These are phyloP conservation scores for Penicillium fuscoglaucum DNA, from an alignment of 2,329 filamentous ascomycete species.

Conservation along the genomic window DNA sequence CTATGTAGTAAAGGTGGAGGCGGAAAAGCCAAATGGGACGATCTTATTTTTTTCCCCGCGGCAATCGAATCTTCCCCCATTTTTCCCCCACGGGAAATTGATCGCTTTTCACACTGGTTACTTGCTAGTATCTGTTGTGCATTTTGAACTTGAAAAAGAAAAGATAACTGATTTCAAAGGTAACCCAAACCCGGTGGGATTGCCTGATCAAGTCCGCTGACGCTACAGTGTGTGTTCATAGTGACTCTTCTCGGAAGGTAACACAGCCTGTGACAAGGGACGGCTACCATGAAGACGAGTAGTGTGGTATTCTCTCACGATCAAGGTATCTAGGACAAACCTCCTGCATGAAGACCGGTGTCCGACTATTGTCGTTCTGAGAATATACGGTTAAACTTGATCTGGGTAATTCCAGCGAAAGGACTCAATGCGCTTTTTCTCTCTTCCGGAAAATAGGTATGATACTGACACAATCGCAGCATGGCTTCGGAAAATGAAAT, in stretches of 20 bases:
- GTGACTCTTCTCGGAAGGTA: slow-evolving; percentile 9
- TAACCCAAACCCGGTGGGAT: not conserved
- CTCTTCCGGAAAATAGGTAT: not conserved
- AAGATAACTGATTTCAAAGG: not conserved
- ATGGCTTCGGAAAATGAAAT: slow-evolving; percentile 35
- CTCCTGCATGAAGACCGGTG: slow-evolving; percentile 46
- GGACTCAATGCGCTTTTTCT: slow-evolving; percentile 42
- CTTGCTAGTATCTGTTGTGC: not conserved
- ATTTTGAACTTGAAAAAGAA: not conserved
- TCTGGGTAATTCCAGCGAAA: slow-evolving; percentile 50
- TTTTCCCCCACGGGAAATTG: slow-evolving; percentile 1
- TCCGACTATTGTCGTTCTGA: slow-evolving; percentile 44
- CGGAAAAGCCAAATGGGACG: slow-evolving; percentile 18
- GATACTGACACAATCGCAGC: slow-evolving; percentile 31
- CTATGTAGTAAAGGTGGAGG: slow-evolving; percentile 7
- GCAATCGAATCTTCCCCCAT: slow-evolving; percentile 10
- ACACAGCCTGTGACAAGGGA: slow-evolving; percentile 23
- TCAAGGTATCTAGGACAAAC: slow-evolving; percentile 45
- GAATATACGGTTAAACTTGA: slow-evolving; percentile 49
- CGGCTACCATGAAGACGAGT: slow-evolving; percentile 42
- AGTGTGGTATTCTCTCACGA: slow-evolving; percentile 41
- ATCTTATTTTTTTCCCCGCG: slow-evolving; percentile 23
- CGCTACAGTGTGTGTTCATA: not conserved
- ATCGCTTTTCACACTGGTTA: not conserved
- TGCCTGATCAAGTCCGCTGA: not conserved